Conservation (phyloP, 257 asterid species). For the Parsonsia alboflavescens region DNA sequence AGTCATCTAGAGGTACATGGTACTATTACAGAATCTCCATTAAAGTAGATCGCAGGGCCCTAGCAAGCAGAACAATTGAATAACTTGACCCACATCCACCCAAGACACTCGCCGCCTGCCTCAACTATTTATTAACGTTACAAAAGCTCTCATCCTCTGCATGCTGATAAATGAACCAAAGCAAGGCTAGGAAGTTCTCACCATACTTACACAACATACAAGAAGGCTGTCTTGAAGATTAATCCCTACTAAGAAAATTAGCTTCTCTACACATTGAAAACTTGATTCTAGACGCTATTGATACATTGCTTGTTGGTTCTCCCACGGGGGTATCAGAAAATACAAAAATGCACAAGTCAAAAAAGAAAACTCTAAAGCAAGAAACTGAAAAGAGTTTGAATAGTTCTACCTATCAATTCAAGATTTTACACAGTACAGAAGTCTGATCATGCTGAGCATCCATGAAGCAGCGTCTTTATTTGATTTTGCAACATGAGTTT, state of each 20-base stretch:
- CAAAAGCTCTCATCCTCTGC: neutral
- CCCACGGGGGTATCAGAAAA: neutral
- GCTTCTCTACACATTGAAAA: neutral
- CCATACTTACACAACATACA: neutral
- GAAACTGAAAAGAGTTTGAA: neutral
- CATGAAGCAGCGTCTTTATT: neutral
- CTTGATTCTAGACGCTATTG: neutral
- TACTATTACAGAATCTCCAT: neutral
- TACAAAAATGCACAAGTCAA: neutral
- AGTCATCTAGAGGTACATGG: neutral
- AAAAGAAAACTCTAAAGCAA: neutral
- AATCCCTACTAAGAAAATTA: neutral
- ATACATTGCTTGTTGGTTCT: neutral
- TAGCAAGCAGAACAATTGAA: neutral
- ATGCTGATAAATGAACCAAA: neutral
- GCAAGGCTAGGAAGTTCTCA: neutral
- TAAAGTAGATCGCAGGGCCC: neutral
- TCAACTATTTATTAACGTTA: neutral
- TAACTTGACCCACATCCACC: neutral
- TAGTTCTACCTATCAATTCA: neutral
- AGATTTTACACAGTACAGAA: neutral
- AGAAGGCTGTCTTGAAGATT: no score
- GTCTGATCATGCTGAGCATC: neutral
- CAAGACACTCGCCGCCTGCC: neutral
- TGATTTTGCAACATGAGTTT: neutral